Conservation (phyloP, 1,139 yeast species). For the Schwanniomyces etchellsii region DNA sequence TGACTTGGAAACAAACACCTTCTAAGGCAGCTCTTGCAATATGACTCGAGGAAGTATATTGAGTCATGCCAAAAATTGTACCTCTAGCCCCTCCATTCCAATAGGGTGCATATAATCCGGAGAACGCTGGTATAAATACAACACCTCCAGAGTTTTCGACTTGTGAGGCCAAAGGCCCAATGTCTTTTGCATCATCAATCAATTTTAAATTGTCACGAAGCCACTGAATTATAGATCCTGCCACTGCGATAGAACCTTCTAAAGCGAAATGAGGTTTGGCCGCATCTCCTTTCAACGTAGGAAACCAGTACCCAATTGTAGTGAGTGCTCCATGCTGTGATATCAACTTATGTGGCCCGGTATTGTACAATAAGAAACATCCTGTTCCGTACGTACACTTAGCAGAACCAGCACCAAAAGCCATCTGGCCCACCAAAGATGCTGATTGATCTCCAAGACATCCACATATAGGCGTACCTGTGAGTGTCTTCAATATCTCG, state of each 20-base stretch:
- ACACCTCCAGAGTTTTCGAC: slow-evolving; percentile 87
- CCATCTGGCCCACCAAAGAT: slow-evolving; percentile 89
- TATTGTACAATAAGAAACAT: slow-evolving; percentile 83
- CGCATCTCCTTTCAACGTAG: slow-evolving; percentile 47
- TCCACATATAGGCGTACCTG: slow-evolving; percentile 75
- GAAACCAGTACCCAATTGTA: slow-evolving; percentile 88
- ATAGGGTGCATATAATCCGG: slow-evolving; percentile 92
- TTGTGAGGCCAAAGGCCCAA: slow-evolving; percentile 84
- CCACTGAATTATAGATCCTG: slow-evolving; percentile 95
- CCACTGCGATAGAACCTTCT: slow-evolving; percentile 95
- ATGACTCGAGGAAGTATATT: slow-evolving; percentile 80
- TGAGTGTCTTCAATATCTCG: slow-evolving; percentile 43
- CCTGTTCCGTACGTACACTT: slow-evolving; percentile 99
- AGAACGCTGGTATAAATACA: slow-evolving; percentile 90
- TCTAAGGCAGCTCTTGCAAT: slow-evolving; percentile 92
- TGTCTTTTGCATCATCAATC: slow-evolving; percentile 76
- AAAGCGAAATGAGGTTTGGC: slow-evolving; percentile 78
- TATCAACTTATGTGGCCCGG: slow-evolving; percentile 63
- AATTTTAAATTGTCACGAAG: slow-evolving; percentile 83
- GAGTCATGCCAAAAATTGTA: slow-evolving; percentile 87
- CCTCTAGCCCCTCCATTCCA: slow-evolving; percentile 96
- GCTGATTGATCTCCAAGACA: slow-evolving; percentile 95
- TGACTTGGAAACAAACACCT: slow-evolving; percentile 91
- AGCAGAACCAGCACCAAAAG: slow-evolving; percentile 78
- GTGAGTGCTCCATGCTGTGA: slow-evolving; percentile 81